These are phyloP conservation scores for Cytospora mali DNA, from an alignment of 2,329 filamentous ascomycete species.

Conservation along the genomic window DNA sequence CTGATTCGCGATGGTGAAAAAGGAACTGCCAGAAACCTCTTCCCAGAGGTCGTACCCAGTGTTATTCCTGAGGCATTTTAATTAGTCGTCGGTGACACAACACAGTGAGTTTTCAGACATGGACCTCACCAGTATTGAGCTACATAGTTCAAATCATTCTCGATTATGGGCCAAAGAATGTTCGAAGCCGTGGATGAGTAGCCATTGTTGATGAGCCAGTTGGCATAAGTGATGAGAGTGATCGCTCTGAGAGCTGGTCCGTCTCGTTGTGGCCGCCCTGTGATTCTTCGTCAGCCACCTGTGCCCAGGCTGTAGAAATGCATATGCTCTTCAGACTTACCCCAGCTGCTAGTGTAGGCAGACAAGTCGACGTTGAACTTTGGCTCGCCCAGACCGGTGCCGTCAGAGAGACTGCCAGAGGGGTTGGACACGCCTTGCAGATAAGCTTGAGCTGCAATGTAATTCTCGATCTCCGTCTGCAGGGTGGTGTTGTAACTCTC, in stretches of 20 bases:
- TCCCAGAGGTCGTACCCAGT: slow-evolving; percentile 81
- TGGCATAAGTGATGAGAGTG: slow-evolving; percentile 71
- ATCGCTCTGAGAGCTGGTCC: slow-evolving; percentile 77
- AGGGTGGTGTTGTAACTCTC: slow-evolving; percentile 60
- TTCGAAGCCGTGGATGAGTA: slow-evolving; percentile 58
- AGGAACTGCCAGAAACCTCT: slow-evolving; percentile 74
- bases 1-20: slow-evolving; percentile 74
- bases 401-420: slow-evolving; percentile 59
- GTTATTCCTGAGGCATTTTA: slow-evolving; percentile 45
- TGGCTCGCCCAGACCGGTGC: slow-evolving; percentile 66
- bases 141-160: slow-evolving; percentile 76
- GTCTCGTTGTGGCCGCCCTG: slow-evolving; percentile 74
- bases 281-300: slow-evolving; percentile 6
- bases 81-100: slow-evolving; percentile 7
- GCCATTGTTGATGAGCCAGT: slow-evolving; percentile 70
- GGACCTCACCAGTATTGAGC: slow-evolving; percentile 65
- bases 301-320: background rate
- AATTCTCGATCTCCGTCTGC: slow-evolving; percentile 66
- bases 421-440: slow-evolving; percentile 71
- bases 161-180: slow-evolving; percentile 72
- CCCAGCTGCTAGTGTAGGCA: slow-evolving; percentile 71
- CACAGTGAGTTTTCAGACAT: background rate
- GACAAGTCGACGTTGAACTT: slow-evolving; percentile 70
- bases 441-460: slow-evolving; percentile 66
- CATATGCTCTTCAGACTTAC: slow-evolving; percentile 30